Conservation (phyloP, 2,329 filamentous ascomycete genomes). For the Sporothrix brunneoviolacea region DNA sequence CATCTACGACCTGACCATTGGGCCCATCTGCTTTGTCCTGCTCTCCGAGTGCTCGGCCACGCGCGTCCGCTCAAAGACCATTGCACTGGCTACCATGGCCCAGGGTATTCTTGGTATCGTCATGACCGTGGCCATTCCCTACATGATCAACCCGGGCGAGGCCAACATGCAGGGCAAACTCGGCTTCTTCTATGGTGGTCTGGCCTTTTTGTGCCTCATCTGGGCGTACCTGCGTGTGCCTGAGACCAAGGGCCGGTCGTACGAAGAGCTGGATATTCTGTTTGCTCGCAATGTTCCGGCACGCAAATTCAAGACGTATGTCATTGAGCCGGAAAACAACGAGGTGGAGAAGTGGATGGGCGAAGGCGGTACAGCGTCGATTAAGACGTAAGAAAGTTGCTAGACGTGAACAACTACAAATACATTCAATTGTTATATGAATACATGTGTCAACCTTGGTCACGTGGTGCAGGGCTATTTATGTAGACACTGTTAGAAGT, state of each 20-base stretch:
- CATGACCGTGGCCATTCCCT: constrained; percentile 38
- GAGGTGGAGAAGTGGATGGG: too few species aligned
- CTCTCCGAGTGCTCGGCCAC: constrained; percentile 46
- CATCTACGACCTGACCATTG: constrained; percentile 46
- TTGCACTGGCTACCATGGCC: constrained; percentile 36
- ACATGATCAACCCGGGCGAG: constrained; percentile 38
- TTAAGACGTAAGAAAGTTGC: too few species aligned
- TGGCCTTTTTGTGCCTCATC: constrained; percentile 38
- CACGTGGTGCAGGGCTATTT: too few species aligned
- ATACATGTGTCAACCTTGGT: too few species aligned
- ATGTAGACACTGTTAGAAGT: too few species aligned
- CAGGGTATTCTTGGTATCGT: constrained; percentile 35
- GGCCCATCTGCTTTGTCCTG: constrained; percentile 45
- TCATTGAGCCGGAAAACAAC: too few species aligned
- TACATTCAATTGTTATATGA: too few species aligned
- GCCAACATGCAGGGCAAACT: constrained; percentile 38
- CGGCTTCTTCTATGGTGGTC: constrained; percentile 41
- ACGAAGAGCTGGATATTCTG: constrained; percentile 49
- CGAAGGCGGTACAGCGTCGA: too few species aligned
- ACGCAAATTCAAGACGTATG: constrained; percentile 28
- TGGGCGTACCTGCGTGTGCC: constrained; percentile 49
- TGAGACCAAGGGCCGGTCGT: constrained; percentile 47
- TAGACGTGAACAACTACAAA: too few species aligned
- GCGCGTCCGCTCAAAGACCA: constrained; percentile 38
- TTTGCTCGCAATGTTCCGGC: constrained; percentile 41